These are phyloP conservation scores for Trichoderma gracile DNA, from an alignment of 2,329 filamentous ascomycete species.

Conservation along the genomic window DNA sequence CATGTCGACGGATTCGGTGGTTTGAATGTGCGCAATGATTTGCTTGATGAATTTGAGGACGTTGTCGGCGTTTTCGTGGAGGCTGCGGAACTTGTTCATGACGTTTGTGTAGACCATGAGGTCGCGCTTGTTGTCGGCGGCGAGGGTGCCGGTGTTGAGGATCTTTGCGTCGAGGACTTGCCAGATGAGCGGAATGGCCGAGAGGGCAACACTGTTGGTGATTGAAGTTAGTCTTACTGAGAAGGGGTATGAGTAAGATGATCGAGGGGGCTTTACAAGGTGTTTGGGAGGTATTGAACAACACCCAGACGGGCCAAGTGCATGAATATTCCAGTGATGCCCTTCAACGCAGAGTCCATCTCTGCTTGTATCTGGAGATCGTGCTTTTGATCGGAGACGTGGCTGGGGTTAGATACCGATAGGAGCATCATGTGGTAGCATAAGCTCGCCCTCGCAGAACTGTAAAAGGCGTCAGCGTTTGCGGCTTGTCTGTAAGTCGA, in stretches of 20 bases:
- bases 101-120: constrained; percentile 22
- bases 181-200: constrained; percentile 17
- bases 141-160: constrained; percentile 6
- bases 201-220: constrained; percentile 5
- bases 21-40: constrained; percentile 17
- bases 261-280: neutral
- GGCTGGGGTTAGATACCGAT: constrained; percentile 3
- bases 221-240: neutral
- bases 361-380: constrained; percentile 10
- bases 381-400: neutral
- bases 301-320: constrained; percentile 8
- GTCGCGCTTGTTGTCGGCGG: constrained; percentile 17
- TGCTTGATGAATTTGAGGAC: constrained; percentile 19
- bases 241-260: too few species aligned
- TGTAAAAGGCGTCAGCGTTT: neutral
- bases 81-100: constrained; percentile 20
- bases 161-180: constrained; percentile 20
- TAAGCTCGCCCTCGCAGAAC: constrained; percentile 15
- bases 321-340: constrained; percentile 14
- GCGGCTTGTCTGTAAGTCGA: neutral
- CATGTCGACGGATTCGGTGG: constrained; percentile 16
- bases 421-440: constrained; percentile 22
- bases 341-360: constrained; percentile 15
- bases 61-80: constrained; percentile 19
- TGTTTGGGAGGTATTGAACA: constrained; percentile 20